Conservation (phyloP, 1,284 basidiomycete species). For the Sporisorium sorghi region DNA sequence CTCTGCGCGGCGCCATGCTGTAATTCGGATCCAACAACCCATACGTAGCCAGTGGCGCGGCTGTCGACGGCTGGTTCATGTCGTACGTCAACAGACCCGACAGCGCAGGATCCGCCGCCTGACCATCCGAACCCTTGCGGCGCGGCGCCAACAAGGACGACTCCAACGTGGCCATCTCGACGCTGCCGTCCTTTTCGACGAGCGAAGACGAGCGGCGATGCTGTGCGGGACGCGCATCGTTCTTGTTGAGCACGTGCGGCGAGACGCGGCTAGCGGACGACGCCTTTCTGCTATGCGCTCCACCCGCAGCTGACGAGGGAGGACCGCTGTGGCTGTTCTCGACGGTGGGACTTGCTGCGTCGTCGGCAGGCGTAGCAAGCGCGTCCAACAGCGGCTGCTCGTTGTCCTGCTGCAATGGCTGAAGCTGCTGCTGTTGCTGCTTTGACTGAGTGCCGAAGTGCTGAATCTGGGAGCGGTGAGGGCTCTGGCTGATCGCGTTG, state of each 20-base stretch:
- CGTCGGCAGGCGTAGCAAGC: constrained; percentile 1
- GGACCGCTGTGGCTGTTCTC: constrained; percentile 15
- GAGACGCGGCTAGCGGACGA: constrained; percentile 24
- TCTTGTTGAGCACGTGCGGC: constrained; percentile 37
- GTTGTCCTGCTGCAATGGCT: not conserved
- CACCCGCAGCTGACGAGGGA: constrained; percentile 22
- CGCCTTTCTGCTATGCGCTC: constrained; percentile 22
- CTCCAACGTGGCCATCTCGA: constrained; percentile 30
- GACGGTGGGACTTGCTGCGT: constrained; percentile 1
- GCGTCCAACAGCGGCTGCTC: constrained; percentile 15
- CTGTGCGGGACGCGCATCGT: constrained; percentile 16
- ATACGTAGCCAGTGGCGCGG: constrained; percentile 12
- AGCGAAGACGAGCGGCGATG: constrained; percentile 37
- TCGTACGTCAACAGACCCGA: constrained; percentile 20
- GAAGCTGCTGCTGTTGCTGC: constrained; percentile 11
- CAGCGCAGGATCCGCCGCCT: constrained; percentile 19
- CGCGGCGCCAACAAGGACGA: constrained; percentile 7
- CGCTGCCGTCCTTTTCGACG: constrained; percentile 33
- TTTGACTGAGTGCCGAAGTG: constrained; percentile 9
- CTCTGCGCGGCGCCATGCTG: constrained; percentile 26
- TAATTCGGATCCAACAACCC: constrained; percentile 42
- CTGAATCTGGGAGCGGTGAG: constrained; percentile 7
- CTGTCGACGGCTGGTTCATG: not conserved
- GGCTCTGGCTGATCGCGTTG: constrained; percentile 26
- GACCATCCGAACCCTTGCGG: constrained; percentile 9